Evolutionary conservation across 73 alveolate species (phyloP), one percentile per base, ranked within the genome.

Genomic region (Paramecium tetraurelia): DNA sequence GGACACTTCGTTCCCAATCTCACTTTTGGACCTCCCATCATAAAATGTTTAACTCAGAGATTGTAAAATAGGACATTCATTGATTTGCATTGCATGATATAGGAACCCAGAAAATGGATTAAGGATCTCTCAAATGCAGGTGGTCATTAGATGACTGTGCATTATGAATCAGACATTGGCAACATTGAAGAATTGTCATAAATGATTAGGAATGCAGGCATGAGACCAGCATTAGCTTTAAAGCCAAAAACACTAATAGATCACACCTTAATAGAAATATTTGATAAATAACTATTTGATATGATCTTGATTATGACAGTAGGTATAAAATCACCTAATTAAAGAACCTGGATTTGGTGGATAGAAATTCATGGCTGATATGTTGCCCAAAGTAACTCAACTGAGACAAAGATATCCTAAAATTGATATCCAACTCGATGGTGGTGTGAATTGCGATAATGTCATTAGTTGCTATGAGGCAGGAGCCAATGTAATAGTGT

Each of bases 271-370:
- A 57, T 58, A 53, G 85, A 63, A 7, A 36, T 93, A 40, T 58
- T 93, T 57, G 83, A 80, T 58, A 93, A 80, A 76, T 75, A 69
- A 11, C 77, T 93, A 38, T 75, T 93, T 43, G 96, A 93, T 72
- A 77, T 92, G 93, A 72, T 92, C 10, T 53, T 93, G 75, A 58
- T 92, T 69, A 93, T 93, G 96, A 84, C 96, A 12, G 96, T 93
- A 4, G 93, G 93, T 86, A 86, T 36, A 16, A 16, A 84, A 35
- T 36, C 14, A 53, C 31, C 69, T 53, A 53, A 53, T 53, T 7
- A 21, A 27, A 86, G 94, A 93, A 68, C 96, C 96, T 27, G 96
- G 96, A 48, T 93, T 93, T 83, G 96, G 96, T 8, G 96, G 96
- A 57, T 93, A 93, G 24, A 71, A 59, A 43, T 93, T 93, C 35